Percentiles rank a stretch among this genome's conserved stretches.
Evolutionary conservation across 768 basidiomycete species (phyloP).

Genomic region (Butyriboletus loyo): DNA sequence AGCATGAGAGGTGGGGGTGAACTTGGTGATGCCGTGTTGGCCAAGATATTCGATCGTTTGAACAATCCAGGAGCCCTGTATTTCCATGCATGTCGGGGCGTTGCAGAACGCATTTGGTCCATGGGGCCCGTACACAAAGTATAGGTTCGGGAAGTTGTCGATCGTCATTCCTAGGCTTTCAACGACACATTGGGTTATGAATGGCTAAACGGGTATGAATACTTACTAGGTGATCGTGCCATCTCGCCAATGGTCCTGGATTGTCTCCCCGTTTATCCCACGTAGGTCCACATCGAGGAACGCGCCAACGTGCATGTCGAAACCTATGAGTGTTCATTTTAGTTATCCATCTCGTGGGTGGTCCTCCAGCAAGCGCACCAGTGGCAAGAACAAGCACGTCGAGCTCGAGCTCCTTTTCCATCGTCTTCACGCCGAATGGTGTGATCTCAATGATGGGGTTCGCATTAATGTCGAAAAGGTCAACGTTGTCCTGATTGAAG

Average conservation of each 20-base stretch:
- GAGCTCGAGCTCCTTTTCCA: constrained; percentile 2
- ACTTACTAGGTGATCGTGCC: constrained; percentile 15
- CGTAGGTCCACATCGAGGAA: constrained; percentile 11
- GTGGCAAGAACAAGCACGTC: constrained; percentile 12
- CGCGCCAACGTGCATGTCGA: neutral
- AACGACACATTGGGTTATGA: neutral
- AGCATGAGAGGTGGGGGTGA: constrained; percentile 5
- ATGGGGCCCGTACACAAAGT: constrained; percentile 13
- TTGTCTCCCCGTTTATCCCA: constrained; percentile 6
- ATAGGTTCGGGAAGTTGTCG: constrained; percentile 17
- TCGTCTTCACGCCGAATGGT: constrained; percentile 5
- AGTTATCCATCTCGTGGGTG: neutral
- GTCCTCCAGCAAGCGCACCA: neutral
- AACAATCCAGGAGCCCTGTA: constrained; percentile 7
- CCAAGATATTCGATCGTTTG: constrained; percentile 12
- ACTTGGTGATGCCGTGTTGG: constrained; percentile 8
- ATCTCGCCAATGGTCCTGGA: constrained; percentile 16
- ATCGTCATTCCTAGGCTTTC: constrained; percentile 12
- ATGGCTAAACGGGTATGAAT: neutral
- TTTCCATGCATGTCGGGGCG: constrained; percentile 9
- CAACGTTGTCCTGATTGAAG: constrained; percentile 7
- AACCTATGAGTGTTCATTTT: neutral
- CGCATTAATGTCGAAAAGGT: constrained; percentile 9
- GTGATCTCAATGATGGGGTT: constrained; percentile 10
- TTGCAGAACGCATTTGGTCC: constrained; percentile 9